Percentiles rank a stretch among this genome's conserved stretches.
Conservation (phyloP, 2,329 filamentous ascomycete species). For the Botryotinia globosa region DNA sequence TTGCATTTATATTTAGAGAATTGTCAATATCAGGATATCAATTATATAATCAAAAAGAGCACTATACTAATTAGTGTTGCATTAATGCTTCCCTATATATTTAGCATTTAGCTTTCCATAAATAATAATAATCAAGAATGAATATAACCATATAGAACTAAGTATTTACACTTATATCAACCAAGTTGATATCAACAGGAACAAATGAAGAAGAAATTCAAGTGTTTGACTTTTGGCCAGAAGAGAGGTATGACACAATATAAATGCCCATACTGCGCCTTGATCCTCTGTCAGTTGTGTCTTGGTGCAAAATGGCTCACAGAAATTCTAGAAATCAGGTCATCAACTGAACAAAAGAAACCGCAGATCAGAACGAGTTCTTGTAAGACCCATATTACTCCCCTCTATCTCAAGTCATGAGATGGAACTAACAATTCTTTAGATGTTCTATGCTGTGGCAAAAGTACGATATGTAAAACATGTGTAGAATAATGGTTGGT, state of each 20-base stretch:
- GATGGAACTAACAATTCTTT: not conserved
- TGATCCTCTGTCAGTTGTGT: conserved; percentile 25
- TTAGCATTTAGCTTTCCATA: no score
- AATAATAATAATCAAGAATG: no score
- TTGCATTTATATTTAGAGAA: no score
- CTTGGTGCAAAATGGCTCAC: not conserved
- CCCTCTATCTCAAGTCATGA: not conserved
- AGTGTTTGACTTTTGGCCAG: conserved; percentile 25
- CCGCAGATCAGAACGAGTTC: not conserved
- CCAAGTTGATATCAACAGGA: no score
- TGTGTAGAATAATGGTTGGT: not conserved
- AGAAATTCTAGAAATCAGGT: not conserved
- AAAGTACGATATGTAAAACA: not conserved
- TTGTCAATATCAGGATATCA: no score
- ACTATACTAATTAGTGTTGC: no score
- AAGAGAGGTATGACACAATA: conserved; percentile 25
- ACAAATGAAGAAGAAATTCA: conserved; percentile 26
- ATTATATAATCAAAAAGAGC: no score
- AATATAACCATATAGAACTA: no score
- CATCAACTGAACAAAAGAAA: not conserved
- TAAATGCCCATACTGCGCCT: conserved; percentile 27
- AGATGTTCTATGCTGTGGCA: not conserved
- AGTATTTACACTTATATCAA: no score
- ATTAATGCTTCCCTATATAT: no score
- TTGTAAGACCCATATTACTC: not conserved